Percentiles rank a stretch among this genome's conserved stretches.
These are phyloP conservation scores for Ambrosiella beaveri DNA, from an alignment of 2,329 filamentous ascomycete species.

Conservation along the genomic window DNA sequence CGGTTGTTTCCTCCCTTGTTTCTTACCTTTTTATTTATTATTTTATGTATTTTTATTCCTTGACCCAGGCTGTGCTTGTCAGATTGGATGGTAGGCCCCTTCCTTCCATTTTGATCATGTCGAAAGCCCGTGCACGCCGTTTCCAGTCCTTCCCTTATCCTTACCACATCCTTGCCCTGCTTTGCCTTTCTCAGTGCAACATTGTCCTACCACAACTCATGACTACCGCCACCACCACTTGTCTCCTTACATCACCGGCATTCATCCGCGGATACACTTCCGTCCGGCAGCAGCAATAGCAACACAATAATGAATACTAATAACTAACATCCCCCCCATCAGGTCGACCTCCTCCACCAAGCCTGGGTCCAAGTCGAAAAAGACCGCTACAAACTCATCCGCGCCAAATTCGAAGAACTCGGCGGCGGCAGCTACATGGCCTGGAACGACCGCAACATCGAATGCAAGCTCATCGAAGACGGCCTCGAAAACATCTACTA, in stretches of 20 bases:
- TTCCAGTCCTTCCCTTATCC: background rate
- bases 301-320: background rate
- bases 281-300: background rate
- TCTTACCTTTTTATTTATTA: too few species aligned
- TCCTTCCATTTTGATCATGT: background rate
- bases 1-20: too few species aligned
- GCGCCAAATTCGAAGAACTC: conserved; percentile 29
- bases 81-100: background rate
- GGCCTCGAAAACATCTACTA: conserved; percentile 27
- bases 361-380: conserved; percentile 26
- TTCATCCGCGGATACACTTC: background rate
- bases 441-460: conserved; percentile 32
- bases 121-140: conserved; percentile 1
- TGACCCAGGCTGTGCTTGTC: background rate
- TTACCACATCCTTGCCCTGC: background rate
- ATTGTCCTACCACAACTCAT: background rate
- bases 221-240: background rate
- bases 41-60: too few species aligned
- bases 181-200: background rate
- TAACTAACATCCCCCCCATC: conserved; percentile 2
- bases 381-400: conserved; percentile 26
- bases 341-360: conserved; percentile 26
- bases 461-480: conserved; percentile 30
- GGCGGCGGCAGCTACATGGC: conserved; percentile 32
- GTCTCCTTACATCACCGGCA: background rate